These are phyloP conservation scores for Datura wrightii DNA, from an alignment of 257 asterid species.

Conservation along the genomic window DNA sequence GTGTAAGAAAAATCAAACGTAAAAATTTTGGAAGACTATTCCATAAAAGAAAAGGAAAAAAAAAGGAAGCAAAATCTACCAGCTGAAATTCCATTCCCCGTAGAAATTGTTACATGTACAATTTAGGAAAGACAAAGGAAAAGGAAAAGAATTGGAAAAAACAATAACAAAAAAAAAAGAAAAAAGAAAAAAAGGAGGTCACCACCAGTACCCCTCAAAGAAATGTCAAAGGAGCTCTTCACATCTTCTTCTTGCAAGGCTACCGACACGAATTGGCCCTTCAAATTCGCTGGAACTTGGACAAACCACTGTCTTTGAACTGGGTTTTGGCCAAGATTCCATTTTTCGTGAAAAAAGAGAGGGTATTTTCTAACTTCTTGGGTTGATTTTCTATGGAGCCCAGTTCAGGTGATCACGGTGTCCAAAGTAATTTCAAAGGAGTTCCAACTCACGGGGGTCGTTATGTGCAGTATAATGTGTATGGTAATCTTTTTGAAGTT, in stretches of 20 bases:
- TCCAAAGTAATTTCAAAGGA: slow-evolving; percentile 57
- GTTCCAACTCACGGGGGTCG: slow-evolving; percentile 75
- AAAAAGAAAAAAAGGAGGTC: not conserved
- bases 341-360: not conserved
- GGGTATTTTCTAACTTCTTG: slow-evolving; percentile 5
- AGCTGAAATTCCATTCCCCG: too few relatives aligned
- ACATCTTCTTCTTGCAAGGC: slow-evolving; percentile 41
- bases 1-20: too few relatives aligned
- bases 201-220: not conserved
- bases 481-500: slow-evolving; percentile 82
- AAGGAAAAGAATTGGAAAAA: not conserved
- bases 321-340: slow-evolving; percentile 38
- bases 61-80: too few relatives aligned
- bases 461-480: slow-evolving; percentile 75
- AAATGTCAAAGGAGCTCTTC: slow-evolving; percentile 43
- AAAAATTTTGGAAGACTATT: slow-evolving; percentile 3
- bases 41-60: not conserved
- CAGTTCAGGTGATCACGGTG: slow-evolving; percentile 72
- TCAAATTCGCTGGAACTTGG: slow-evolving; percentile 28
- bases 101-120: not conserved
- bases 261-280: slow-evolving; percentile 49
- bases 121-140: not conserved
- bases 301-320: slow-evolving; percentile 34
- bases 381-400: slow-evolving; percentile 58
- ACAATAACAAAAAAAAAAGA: slow-evolving; percentile 32